Base-by-base conservation (phyloP, 345 rosid species). In the Eucalyptus pauciflora region DNA sequence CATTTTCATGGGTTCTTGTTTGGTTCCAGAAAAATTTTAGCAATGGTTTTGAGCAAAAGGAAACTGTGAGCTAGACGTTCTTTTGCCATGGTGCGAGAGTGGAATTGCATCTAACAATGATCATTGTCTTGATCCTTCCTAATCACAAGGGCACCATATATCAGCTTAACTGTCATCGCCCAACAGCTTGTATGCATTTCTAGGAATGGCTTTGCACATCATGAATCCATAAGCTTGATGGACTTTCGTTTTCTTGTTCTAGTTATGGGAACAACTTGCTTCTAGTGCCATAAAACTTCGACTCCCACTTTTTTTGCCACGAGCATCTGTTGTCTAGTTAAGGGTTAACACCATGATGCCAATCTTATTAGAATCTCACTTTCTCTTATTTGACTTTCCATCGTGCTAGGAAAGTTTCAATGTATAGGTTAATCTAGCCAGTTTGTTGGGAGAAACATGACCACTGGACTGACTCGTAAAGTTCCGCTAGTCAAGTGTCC, bases 401-500 rank as follows among this genome's bases (percentile, higher is more conserved):
- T 76, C 45, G 15, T 41, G 85, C 85, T 20, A 41, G 48, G 48
- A 41, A 76, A 76, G 15, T 22, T 20, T 76, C 85, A 76, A 10
- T 20, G 12, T 3, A 5, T 76, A 20, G 48, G 48, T 20, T 20
- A 76, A 76, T 76, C 85, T 41, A 76, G 85, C 15, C 85, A 76
- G 16, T 76, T 41, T 11, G 85, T 76, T 11, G 83, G 83, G 27
- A 41, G 85, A 41, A 76, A 41, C 85, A 89, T 89, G 88, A 58
- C 88, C 60, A 86, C 80, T 18, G 90, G 86, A 50, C 49, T 49
- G 80, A 25, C 91, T 48, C 20, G 69, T 27, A 86, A 87, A 69
- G 89, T 87, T 56, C 87, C 89, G 37, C 29, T 87, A 15, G 91
- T 89, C 56, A 89, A 67, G 54, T 89, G 91, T 56, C 89, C 91